These are phyloP conservation scores for Gentiana straminea DNA, from an alignment of 257 asterid genomes.

Conservation along the genomic window DNA sequence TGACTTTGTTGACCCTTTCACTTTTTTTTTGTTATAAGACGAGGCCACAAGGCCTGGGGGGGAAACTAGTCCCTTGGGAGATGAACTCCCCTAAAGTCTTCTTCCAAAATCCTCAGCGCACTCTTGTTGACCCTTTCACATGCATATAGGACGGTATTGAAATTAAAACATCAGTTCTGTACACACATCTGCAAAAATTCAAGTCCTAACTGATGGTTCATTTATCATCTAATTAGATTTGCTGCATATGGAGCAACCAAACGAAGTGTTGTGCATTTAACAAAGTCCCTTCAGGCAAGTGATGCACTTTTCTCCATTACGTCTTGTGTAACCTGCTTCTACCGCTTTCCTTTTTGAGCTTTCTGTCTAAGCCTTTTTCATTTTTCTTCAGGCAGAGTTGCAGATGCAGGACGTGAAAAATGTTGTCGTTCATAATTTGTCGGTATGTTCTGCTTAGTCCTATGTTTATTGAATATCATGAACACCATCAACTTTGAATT, in stretches of 20 bases:
- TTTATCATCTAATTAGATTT: constrained; percentile 39
- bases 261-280: constrained; percentile 95
- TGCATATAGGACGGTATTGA: no score
- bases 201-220: constrained; percentile 2
- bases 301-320: background rate
- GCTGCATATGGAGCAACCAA: constrained; percentile 99
- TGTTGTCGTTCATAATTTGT: constrained; percentile 71
- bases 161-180: background rate
- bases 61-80: no score
- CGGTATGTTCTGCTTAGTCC: constrained; percentile 45
- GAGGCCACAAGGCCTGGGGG: no score
- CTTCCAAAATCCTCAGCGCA: no score
- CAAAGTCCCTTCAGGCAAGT: constrained; percentile 88
- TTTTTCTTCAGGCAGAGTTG: constrained; percentile 73
- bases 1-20: no score
- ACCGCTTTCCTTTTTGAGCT: background rate
- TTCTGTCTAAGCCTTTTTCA: constrained; percentile 1
- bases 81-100: no score
- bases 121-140: no score
- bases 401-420: constrained; percentile 87
- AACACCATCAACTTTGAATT: background rate
- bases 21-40: no score
- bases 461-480: background rate
- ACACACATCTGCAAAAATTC: background rate
- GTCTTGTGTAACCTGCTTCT: background rate